Conservation (phyloP, 495 filamentous ascomycete species). For the Parmelia sp. region DNA sequence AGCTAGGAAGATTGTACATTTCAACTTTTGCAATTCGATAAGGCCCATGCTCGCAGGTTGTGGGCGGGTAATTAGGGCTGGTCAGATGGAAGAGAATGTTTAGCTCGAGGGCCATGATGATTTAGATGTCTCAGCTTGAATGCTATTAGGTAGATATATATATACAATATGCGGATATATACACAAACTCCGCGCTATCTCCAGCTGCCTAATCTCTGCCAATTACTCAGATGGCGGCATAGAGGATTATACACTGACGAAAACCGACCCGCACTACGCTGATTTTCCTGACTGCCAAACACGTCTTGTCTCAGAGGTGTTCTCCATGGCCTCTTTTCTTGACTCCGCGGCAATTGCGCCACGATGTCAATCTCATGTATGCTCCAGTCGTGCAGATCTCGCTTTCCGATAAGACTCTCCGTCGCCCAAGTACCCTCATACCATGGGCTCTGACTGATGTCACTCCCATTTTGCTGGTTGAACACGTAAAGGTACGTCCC, state of each 20-base stretch:
- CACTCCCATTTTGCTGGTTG: slow-evolving; percentile 1
- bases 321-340: not conserved
- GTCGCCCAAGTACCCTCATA: not conserved
- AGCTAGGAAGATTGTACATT: no score
- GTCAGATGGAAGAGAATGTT: no score
- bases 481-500: not conserved
- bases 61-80: no score
- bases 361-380: not conserved
- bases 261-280: not conserved
- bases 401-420: not conserved
- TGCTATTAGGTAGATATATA: not conserved
- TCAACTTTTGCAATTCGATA: no score
- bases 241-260: not conserved
- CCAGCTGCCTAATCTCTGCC: not conserved
- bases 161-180: not conserved
- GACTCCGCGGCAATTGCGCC: not conserved
- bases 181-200: no score
- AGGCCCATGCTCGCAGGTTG: no score
- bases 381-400: not conserved
- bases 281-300: not conserved
- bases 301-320: not conserved
- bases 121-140: no score
- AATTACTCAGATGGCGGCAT: not conserved
- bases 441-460: not conserved
- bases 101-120: no score